Evolutionary conservation across 2,329 filamentous ascomycete species (phyloP).

Genomic region (Aspergillaceae sp.): DNA sequence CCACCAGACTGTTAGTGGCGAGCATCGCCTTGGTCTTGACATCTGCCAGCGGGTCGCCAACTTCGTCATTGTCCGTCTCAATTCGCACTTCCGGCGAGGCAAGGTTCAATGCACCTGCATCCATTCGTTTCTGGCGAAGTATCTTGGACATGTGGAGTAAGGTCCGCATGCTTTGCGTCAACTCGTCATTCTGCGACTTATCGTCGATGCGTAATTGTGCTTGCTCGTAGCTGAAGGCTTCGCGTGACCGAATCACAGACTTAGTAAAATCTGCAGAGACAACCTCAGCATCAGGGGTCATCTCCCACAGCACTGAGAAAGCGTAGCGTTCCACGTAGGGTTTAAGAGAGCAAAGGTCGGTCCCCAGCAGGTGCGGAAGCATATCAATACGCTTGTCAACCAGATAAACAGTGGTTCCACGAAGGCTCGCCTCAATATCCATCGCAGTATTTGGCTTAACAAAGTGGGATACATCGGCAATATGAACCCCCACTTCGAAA

Average conservation of each 20-base stretch:
- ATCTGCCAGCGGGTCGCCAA: constrained; percentile 80
- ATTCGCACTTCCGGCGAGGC: constrained; percentile 98
- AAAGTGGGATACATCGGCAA: constrained; percentile 98
- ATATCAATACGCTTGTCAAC: constrained; percentile 99
- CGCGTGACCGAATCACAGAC: constrained; percentile 91
- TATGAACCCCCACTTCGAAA: constrained; percentile 92
- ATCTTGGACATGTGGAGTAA: constrained; percentile 85
- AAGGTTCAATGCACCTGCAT: constrained; percentile 86
- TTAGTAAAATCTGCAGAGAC: constrained; percentile 85
- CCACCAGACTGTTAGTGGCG: constrained; percentile 93
- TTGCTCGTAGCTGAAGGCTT: constrained; percentile 96
- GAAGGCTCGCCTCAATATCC: constrained; percentile 88
- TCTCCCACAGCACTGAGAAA: constrained; percentile 81
- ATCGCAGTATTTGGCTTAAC: constrained; percentile 95
- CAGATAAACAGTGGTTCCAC: constrained; percentile 92
- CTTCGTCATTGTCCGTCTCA: constrained; percentile 89
- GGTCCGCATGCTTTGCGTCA: constrained; percentile 81
- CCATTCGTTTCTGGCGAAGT: constrained; percentile 89
- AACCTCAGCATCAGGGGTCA: constrained; percentile 76
- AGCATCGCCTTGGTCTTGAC: constrained; percentile 92
- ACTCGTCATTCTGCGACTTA: constrained; percentile 71
- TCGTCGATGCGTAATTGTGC: constrained; percentile 94
- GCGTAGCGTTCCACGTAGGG: constrained; percentile 93
- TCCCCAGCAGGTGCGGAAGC: constrained; percentile 92
- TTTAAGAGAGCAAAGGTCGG: constrained; percentile 91